Percentiles rank a stretch among this genome's conserved stretches.
phyloP scores from a whole-genome alignment of 441 rosid species.

The Gossypium gossypioides region DNA sequence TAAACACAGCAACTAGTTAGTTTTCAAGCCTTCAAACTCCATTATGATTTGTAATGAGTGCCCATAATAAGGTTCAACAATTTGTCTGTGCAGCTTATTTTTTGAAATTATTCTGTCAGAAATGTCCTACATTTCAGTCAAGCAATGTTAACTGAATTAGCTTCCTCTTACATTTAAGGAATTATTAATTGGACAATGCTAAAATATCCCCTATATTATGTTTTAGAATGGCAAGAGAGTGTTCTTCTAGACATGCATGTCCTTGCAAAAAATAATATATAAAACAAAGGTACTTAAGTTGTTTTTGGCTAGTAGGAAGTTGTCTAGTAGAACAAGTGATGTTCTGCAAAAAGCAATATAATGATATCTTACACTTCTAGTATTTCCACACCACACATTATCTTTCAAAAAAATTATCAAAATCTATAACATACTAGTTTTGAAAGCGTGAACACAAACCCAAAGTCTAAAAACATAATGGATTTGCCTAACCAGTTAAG shows the following conservation, averaged over 20 bases:
- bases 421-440: background rate
- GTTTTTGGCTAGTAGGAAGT: background rate
- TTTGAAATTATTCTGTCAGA: background rate
- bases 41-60: background rate
- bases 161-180: background rate
- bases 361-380: background rate
- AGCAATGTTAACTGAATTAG: background rate
- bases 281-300: background rate
- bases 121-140: background rate
- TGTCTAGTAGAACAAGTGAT: background rate
- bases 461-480: background rate
- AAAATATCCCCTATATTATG: background rate
- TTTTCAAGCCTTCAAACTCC: background rate
- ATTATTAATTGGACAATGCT: background rate
- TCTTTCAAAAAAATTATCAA: background rate
- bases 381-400: background rate
- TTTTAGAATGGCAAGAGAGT: background rate
- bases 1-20: background rate
- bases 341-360: background rate
- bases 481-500: background rate
- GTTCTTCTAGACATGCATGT: background rate
- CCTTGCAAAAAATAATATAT: background rate
- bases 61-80: background rate
- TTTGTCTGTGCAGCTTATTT: background rate
- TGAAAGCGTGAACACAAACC: background rate